These are phyloP conservation scores for Leishmania aethiopica DNA, from an alignment of 208 protist species.

Conservation along the genomic window DNA sequence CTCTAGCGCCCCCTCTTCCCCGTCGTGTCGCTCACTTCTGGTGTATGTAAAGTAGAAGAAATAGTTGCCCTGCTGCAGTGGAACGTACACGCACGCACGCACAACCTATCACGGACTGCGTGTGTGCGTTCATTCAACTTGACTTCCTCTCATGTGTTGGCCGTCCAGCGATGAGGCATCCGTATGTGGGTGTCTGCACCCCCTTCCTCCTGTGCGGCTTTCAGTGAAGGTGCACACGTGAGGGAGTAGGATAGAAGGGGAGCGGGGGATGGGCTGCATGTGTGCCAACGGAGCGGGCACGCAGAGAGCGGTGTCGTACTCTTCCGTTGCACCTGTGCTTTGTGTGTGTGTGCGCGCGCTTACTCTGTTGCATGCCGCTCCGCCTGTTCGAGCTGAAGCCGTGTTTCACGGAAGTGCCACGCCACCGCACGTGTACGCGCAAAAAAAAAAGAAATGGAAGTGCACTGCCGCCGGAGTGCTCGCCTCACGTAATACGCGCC, in stretches of 20 bases:
- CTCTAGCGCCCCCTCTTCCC: not conserved
- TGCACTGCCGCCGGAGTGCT: no score
- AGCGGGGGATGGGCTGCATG: not conserved
- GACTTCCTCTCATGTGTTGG: not conserved
- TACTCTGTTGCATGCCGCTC: no score
- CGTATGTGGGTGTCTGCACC: not conserved
- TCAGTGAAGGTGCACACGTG: not conserved
- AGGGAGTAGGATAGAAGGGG: not conserved
- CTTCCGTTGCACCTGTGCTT: not conserved
- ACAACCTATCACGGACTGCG: not conserved
- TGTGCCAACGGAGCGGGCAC: not conserved
- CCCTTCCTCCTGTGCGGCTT: not conserved
- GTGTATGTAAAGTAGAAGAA: slow-evolving; percentile 1
- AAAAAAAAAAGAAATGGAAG: no score
- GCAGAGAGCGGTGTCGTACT: not conserved
- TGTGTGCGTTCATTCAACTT: not conserved
- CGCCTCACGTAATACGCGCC: no score
- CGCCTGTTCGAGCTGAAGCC: no score
- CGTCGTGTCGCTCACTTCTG: not conserved
- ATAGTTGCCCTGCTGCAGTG: not conserved
- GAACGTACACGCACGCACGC: not conserved
- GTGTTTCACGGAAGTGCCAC: no score
- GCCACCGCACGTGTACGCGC: no score
- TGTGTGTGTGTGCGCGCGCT: no score
- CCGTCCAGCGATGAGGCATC: not conserved